Evolutionary conservation across 2,329 filamentous ascomycete genomes (phyloP).

Genomic region (Diaporthe helianthi): DNA sequence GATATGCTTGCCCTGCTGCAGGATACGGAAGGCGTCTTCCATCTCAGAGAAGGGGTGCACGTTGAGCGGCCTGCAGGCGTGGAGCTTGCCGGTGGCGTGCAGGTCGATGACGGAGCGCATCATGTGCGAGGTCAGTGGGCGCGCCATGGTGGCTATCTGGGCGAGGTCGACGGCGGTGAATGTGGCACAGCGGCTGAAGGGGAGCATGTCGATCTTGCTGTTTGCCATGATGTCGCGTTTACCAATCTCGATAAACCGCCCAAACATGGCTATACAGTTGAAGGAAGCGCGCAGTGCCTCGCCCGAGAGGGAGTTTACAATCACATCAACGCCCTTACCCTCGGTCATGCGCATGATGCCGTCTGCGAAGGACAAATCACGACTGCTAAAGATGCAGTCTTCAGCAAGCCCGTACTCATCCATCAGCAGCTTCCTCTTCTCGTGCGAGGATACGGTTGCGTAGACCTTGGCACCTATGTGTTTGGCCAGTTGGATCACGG

Average conservation of each 20-base stretch:
- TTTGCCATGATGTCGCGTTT: constrained; percentile 45
- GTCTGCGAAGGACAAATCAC: constrained; percentile 40
- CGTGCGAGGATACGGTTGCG: constrained; percentile 41
- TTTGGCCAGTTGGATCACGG: constrained; percentile 29
- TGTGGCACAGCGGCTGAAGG: constrained; percentile 30
- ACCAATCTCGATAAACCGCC: constrained; percentile 46
- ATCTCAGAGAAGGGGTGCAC: constrained; percentile 37
- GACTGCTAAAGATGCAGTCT: constrained; percentile 42
- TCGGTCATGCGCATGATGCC: constrained; percentile 36
- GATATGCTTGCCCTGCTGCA: constrained; percentile 39
- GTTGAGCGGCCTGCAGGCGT: constrained; percentile 29
- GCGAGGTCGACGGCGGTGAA: constrained; percentile 44
- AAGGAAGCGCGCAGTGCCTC: constrained; percentile 42
- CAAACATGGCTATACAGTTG: constrained; percentile 44
- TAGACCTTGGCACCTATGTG: constrained; percentile 41
- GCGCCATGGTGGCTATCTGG: constrained; percentile 16
- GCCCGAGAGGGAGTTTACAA: constrained; percentile 43
- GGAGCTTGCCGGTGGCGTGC: constrained; percentile 24
- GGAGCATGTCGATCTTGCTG: constrained; percentile 45
- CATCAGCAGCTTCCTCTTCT: constrained; percentile 42
- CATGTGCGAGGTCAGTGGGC: constrained; percentile 19
- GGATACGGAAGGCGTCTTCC: constrained; percentile 48
- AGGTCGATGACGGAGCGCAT: constrained; percentile 22
- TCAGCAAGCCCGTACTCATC: constrained; percentile 41
- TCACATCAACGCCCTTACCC: constrained; percentile 38